Evolutionary conservation across 768 basidiomycete genomes (phyloP), one percentile per base, ranked within the genome.

Genomic region (Suillus brevipes): DNA sequence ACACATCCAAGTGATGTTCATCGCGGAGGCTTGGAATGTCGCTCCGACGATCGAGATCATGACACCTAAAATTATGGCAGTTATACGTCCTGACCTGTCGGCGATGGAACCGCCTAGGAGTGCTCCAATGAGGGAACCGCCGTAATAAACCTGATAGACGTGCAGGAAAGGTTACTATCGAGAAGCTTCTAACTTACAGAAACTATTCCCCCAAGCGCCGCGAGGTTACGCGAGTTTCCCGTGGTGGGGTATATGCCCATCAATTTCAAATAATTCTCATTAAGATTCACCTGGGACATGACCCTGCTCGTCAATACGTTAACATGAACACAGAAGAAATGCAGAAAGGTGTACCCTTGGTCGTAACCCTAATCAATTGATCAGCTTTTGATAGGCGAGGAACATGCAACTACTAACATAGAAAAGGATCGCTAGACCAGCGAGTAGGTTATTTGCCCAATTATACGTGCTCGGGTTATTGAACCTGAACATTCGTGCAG

Each of bases 1-100:
- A 28, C 62, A 63, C 62, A 63, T 63, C 62, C 62, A 63, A 8
- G 62, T 63, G 62, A 63, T 63, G n/a, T 60, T 63, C 62, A 63
- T 63, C 5, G 62, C 62, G 53, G 62, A 63, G 23, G 62, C 38
- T 34, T 63, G 62, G 12, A 63, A 63, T 28, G 28, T n/a, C 37
- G 62, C 62, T 8, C 62, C 62, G 37, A 63, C 28, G 36, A 60
- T 63, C 36, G 62, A 63, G 50, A 56, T 20, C 13, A 63, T 37
- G 34, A 63, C 62, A 40, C 62, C 62, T 9, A 63, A 36, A 31
- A 63, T 63, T 36, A 63, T 63, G 57, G 62, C 62, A 42, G 62
- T 28, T 36, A 63, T 63, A 14, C 62, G 62, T 25, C 62, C 62
- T 14, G 62, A 63, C 38, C 62, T 34, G 58, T 63, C 62, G 6